phyloP scores from a whole-genome alignment of 768 basidiomycete genomes.

The Auricularia heimuer region DNA sequence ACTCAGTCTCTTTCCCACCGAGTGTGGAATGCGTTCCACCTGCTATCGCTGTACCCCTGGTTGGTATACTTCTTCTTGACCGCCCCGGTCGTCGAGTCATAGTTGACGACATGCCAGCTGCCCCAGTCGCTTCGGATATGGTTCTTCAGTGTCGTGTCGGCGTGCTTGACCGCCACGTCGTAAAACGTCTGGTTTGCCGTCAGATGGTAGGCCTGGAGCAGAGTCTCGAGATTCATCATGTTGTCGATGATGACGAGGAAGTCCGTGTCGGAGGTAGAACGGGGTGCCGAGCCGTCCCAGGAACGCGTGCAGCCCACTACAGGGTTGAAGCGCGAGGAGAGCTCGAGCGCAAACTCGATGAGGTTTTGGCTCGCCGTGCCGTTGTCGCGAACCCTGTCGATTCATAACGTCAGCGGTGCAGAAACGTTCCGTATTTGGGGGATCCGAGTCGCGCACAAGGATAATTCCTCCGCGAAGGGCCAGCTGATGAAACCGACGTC shows the following conservation, averaged over 20 bases:
- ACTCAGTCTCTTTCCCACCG: too few species aligned
- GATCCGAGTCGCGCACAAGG: constrained; percentile 33
- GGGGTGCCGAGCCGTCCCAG: background rate
- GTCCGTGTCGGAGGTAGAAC: background rate
- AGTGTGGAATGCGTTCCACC: constrained; percentile 9
- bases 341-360: constrained; percentile 44
- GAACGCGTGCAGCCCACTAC: constrained; percentile 33
- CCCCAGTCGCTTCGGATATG: constrained; percentile 37
- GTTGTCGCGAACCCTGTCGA: constrained; percentile 45
- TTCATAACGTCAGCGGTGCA: background rate
- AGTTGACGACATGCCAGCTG: constrained; percentile 38
- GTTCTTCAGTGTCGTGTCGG: constrained; percentile 55
- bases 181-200: constrained; percentile 50
- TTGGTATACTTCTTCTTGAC: constrained; percentile 48
- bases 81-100: constrained; percentile 51
- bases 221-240: constrained; percentile 62
- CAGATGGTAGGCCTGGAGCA: constrained; percentile 17
- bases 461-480: constrained; percentile 54
- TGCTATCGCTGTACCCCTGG: constrained; percentile 50
- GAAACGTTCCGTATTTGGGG: too few species aligned
- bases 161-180: constrained; percentile 53
- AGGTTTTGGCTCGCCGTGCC: constrained; percentile 45
- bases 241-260: constrained; percentile 58
- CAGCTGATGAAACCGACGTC: constrained; percentile 67
- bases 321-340: constrained; percentile 49